These are phyloP conservation scores for Aaosphaeria pasadenensis DNA, from an alignment of 2,329 filamentous ascomycete species.

Conservation along the genomic window DNA sequence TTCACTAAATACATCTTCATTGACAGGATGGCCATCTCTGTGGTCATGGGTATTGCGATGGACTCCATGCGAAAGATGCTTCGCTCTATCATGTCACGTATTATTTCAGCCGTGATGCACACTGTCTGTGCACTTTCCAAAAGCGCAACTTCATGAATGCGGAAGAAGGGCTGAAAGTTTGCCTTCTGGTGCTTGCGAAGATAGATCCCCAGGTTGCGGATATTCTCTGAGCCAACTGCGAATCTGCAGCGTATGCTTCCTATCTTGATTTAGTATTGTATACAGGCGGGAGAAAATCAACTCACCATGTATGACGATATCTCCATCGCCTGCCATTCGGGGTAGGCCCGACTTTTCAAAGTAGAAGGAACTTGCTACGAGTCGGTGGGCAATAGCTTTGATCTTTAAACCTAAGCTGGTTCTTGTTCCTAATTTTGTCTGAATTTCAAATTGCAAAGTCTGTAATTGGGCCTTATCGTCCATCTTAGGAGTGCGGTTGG, in stretches of 20 bases:
- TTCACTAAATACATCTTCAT: constrained; percentile 31
- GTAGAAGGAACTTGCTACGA: background rate
- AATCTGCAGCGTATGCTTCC: constrained; percentile 33
- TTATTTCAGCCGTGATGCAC: constrained; percentile 1
- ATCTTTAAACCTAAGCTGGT: background rate
- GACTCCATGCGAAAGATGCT: constrained; percentile 4
- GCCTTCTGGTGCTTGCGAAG: constrained; percentile 16
- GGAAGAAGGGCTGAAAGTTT: constrained; percentile 34
- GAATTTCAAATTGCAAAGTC: background rate
- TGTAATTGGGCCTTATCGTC: background rate
- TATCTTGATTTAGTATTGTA: background rate
- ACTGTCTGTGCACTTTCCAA: constrained; percentile 3
- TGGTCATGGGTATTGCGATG: constrained; percentile 5
- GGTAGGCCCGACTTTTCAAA: constrained; percentile 1
- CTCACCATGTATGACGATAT: constrained; percentile 3
- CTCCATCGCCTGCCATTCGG: constrained; percentile 1
- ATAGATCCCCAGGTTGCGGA: constrained; percentile 27
- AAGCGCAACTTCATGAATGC: constrained; percentile 3
- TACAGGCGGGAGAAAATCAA: too few relatives aligned
- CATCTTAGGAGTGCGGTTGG: background rate
- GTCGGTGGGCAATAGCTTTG: background rate
- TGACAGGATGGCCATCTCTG: background rate
- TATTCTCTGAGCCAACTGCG: constrained; percentile 28
- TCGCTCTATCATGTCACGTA: constrained; percentile 5
- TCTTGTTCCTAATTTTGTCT: background rate